phyloP scores from a whole-genome alignment of 1,139 yeast species.

The Kodamaea fungicola region DNA sequence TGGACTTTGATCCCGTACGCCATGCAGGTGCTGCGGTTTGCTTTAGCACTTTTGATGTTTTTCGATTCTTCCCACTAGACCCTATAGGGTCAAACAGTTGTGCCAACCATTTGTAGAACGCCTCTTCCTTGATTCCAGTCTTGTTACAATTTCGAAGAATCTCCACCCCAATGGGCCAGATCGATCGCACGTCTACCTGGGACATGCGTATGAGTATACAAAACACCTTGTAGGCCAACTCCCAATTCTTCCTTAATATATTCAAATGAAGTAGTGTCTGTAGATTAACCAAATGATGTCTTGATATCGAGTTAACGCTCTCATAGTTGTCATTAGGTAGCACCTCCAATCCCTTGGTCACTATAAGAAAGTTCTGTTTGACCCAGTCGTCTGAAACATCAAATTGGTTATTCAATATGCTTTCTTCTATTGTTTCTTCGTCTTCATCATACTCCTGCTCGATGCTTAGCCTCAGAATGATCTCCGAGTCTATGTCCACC shows the following conservation, averaged over 20 bases:
- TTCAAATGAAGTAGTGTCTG: conserved; percentile 33
- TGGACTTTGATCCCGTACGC: conserved; percentile 35
- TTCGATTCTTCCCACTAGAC: neutral
- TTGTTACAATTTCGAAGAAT: conserved; percentile 19
- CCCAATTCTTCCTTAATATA: conserved; percentile 51
- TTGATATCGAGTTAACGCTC: conserved; percentile 9
- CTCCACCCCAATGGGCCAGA: conserved; percentile 61
- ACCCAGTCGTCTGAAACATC: conserved; percentile 22
- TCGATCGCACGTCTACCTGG: conserved; percentile 45
- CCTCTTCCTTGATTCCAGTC: conserved; percentile 19
- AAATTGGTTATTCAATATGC: conserved; percentile 9
- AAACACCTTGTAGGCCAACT: conserved; percentile 50
- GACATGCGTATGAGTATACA: conserved; percentile 46
- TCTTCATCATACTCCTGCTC: conserved; percentile 11
- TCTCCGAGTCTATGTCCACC: conserved; percentile 1
- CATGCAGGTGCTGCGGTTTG: conserved; percentile 33
- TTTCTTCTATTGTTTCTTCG: conserved; percentile 7
- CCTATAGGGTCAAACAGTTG: conserved; percentile 19
- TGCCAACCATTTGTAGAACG: conserved; percentile 34
- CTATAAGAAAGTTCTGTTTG: conserved; percentile 22
- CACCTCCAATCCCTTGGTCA: conserved; percentile 30
- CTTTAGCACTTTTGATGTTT: conserved; percentile 6
- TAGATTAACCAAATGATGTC: conserved; percentile 31
- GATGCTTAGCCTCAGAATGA: conserved; percentile 1
- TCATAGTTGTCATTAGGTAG: conserved; percentile 18